These are phyloP conservation scores for Udeniomyces megalosporus DNA, from an alignment of 768 basidiomycete genomes.

Conservation along the genomic window DNA sequence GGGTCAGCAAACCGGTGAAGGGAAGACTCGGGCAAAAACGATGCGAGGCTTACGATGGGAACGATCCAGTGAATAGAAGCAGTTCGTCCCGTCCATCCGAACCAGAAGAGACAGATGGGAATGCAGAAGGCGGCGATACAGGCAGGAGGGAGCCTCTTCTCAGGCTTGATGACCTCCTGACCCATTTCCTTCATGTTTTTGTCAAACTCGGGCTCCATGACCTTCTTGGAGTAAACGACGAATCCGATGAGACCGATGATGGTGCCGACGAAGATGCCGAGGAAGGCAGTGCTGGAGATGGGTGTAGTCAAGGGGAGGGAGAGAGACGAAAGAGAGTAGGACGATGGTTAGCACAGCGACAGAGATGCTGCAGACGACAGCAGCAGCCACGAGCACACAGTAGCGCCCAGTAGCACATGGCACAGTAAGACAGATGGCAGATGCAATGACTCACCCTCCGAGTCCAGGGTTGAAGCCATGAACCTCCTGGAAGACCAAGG, in stretches of 20 bases:
- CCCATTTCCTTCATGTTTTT: not conserved
- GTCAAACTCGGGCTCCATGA: not conserved
- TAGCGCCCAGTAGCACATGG: too few species aligned
- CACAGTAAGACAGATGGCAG: conserved; percentile 22
- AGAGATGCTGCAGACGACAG: too few species aligned
- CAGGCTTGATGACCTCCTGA: conserved; percentile 2
- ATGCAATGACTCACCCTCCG: too few species aligned
- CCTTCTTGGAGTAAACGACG: not conserved
- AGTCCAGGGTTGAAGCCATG: conserved; percentile 27
- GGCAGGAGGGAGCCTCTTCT: not conserved
- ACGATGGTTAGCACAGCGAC: not conserved
- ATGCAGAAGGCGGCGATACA: not conserved
- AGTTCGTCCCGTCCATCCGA: not conserved
- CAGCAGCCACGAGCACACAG: too few species aligned
- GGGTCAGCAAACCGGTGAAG: too few species aligned
- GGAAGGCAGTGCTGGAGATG: not conserved
- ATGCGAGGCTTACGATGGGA: not conserved
- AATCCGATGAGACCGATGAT: not conserved
- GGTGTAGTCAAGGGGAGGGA: not conserved
- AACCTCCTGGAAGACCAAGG: conserved; percentile 23
- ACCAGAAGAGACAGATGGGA: conserved; percentile 1
- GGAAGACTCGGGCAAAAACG: not conserved
- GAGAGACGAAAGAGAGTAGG: not conserved
- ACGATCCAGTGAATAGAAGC: not conserved
- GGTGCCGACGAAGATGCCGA: not conserved